These are phyloP conservation scores for Tillandsia leiboldiana DNA, from an alignment of 176 grass and related monocot genomes.

Conservation along the genomic window DNA sequence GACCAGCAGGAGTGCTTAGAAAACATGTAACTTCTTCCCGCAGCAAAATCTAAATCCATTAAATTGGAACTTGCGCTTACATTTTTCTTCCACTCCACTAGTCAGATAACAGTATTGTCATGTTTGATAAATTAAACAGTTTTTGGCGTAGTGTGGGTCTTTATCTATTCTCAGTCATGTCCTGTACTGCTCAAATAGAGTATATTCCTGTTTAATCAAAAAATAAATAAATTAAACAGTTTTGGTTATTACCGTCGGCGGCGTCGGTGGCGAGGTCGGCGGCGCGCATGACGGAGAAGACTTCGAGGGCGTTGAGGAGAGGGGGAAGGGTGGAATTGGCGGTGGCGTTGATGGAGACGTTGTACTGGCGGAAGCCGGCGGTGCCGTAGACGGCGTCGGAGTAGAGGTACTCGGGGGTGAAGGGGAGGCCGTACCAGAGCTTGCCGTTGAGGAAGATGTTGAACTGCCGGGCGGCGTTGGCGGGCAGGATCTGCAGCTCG, in stretches of 20 bases:
- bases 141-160: too few relatives aligned
- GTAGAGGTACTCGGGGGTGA: conserved; percentile 14
- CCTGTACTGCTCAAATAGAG: too few relatives aligned
- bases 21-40: too few relatives aligned
- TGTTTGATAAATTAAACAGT: background rate
- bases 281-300: conserved; percentile 8
- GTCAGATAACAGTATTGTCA: too few relatives aligned
- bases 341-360: conserved; percentile 1
- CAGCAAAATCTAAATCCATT: too few relatives aligned
- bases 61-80: too few relatives aligned
- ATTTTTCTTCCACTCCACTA: too few relatives aligned
- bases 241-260: conserved; percentile 18
- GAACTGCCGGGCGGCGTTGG: conserved; percentile 10
- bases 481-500: conserved; percentile 6
- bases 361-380: background rate
- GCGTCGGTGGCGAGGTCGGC: conserved; percentile 1
- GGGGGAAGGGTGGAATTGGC: conserved; percentile 21
- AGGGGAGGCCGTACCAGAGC: background rate
- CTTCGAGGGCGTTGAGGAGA: conserved; percentile 19
- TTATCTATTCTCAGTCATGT: too few relatives aligned
- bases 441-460: conserved; percentile 7
- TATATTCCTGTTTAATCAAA: too few relatives aligned
- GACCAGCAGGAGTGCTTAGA: too few relatives aligned
- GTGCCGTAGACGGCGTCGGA: background rate
- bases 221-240: background rate